Conservation (phyloP, 2,329 filamentous ascomycete genomes). For the Penicillium corylophilum region DNA sequence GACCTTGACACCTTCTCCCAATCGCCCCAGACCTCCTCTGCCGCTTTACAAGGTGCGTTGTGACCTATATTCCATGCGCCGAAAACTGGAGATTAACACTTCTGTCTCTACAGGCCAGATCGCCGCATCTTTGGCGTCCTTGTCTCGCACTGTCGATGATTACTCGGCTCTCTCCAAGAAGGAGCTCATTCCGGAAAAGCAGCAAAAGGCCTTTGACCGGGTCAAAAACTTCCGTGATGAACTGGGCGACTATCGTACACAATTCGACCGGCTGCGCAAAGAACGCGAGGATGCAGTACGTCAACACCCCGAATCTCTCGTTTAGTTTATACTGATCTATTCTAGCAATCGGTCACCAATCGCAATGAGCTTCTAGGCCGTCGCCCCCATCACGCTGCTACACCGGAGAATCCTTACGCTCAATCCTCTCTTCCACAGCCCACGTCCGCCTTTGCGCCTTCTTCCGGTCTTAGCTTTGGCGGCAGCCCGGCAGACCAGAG, state of each 20-base stretch:
- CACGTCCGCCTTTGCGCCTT: conserved; percentile 44
- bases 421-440: conserved; percentile 51
- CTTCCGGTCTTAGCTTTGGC: conserved; percentile 46
- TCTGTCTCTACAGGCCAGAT: conserved; percentile 59
- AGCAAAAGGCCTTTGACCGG: conserved; percentile 83
- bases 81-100: conserved; percentile 32
- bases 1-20: conserved; percentile 71
- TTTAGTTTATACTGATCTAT: conserved; percentile 2
- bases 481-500: conserved; percentile 56
- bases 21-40: conserved; percentile 56
- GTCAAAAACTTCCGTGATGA: conserved; percentile 83
- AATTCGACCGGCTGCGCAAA: conserved; percentile 74
- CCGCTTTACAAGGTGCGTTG: conserved; percentile 58
- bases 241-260: conserved; percentile 72
- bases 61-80: neutral
- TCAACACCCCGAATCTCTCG: neutral
- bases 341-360: conserved; percentile 62
- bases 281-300: conserved; percentile 70
- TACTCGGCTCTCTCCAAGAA: conserved; percentile 82
- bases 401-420: conserved; percentile 91
- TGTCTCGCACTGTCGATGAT: conserved; percentile 88
- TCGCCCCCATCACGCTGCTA: conserved; percentile 72
- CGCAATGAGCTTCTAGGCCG: conserved; percentile 81
- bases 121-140: conserved; percentile 74
- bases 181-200: conserved; percentile 86